phyloP scores from a whole-genome alignment of 2,329 filamentous ascomycete species.

The Fusarium sp. region DNA sequence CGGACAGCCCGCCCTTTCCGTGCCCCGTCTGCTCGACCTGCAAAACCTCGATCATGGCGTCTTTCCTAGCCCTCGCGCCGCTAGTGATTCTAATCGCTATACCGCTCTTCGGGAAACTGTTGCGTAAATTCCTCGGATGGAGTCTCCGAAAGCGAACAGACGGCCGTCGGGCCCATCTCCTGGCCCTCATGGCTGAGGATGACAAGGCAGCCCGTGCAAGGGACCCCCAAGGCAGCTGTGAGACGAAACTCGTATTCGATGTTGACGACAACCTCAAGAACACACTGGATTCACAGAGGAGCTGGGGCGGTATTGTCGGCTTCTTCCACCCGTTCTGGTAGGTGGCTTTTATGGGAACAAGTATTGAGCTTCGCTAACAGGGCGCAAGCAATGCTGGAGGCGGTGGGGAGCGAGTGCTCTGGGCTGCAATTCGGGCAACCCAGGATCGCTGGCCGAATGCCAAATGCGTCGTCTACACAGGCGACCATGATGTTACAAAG shows the following conservation, averaged over 20 bases:
- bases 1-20: slow-evolving; percentile 9
- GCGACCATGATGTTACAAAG: slow-evolving; percentile 91
- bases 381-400: slow-evolving; percentile 87
- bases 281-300: slow-evolving; percentile 60
- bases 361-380: slow-evolving; percentile 25
- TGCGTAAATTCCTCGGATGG: slow-evolving; percentile 70
- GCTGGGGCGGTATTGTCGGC: slow-evolving; percentile 89
- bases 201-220: slow-evolving; percentile 58
- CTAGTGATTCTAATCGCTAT: slow-evolving; percentile 43
- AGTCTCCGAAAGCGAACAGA: slow-evolving; percentile 75
- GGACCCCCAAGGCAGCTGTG: slow-evolving; percentile 56
- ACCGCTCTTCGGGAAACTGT: slow-evolving; percentile 42
- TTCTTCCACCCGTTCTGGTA: slow-evolving; percentile 99
- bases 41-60: slow-evolving; percentile 20
- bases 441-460: slow-evolving; percentile 91
- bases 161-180: slow-evolving; percentile 72
- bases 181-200: slow-evolving; percentile 66
- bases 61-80: slow-evolving; percentile 29
- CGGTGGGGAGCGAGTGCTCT: slow-evolving; percentile 94
- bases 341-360: slow-evolving; percentile 45
- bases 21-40: slow-evolving; percentile 1
- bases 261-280: slow-evolving; percentile 52
- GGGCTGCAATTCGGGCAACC: slow-evolving; percentile 93
- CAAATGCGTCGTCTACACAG: slow-evolving; percentile 94
- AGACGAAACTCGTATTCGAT: slow-evolving; percentile 74